Percentiles rank a stretch among this genome's conserved stretches.
Conservation (phyloP, 805 yeast genomes). For the Candida peoriensis region DNA sequence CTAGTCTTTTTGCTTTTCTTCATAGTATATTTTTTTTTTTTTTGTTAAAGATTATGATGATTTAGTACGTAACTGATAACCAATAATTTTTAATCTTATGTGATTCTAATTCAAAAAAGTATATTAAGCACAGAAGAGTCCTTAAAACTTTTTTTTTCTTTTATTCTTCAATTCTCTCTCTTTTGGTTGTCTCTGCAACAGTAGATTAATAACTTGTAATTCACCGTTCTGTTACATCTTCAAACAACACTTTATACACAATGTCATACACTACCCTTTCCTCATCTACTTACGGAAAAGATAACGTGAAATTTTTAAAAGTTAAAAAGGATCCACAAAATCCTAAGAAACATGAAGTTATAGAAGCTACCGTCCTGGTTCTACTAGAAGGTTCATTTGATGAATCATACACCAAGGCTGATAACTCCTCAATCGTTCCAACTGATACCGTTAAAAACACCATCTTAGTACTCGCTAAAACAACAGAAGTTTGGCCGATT, state of each 20-base stretch:
- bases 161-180: too few relatives aligned
- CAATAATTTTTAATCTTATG: too few relatives aligned
- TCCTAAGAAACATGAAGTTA: constrained; percentile 71
- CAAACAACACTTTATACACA: constrained; percentile 1
- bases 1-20: too few relatives aligned
- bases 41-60: too few relatives aligned
- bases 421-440: constrained; percentile 85
- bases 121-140: too few relatives aligned
- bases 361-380: constrained; percentile 79
- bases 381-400: constrained; percentile 78
- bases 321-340: constrained; percentile 73
- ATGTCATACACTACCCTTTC: constrained; percentile 26
- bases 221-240: too few relatives aligned
- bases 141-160: too few relatives aligned
- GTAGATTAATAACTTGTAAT: too few relatives aligned
- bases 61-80: too few relatives aligned
- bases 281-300: constrained; percentile 81
- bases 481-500: constrained; percentile 81
- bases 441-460: constrained; percentile 94
- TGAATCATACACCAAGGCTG: constrained; percentile 78
- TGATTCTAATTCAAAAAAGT: too few relatives aligned
- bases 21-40: too few relatives aligned
- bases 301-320: constrained; percentile 86
- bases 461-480: constrained; percentile 75
- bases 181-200: too few relatives aligned